Conservation (phyloP, 2,329 filamentous ascomycete genomes). For the Cadophora sp. region DNA sequence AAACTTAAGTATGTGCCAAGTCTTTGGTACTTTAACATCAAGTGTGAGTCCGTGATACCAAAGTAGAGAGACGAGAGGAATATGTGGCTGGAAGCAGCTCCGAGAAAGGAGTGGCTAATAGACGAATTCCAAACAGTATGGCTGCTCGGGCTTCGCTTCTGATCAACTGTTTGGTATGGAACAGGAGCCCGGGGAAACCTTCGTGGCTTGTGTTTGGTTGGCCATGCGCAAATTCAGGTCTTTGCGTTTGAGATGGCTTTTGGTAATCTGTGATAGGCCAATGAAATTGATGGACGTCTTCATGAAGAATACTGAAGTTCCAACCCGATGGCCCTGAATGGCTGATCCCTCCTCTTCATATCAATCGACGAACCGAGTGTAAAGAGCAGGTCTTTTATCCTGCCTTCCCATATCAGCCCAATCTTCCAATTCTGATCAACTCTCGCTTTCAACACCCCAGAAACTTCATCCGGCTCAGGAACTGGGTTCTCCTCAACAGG, state of each 20-base stretch:
- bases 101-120: neutral
- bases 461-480: constrained; percentile 67
- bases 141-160: neutral
- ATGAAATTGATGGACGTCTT: constrained; percentile 41
- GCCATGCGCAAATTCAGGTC: too few species aligned
- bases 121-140: neutral
- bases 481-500: constrained; percentile 37
- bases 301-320: constrained; percentile 85
- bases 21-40: neutral
- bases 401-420: constrained; percentile 89
- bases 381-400: constrained; percentile 90
- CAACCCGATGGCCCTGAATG: constrained; percentile 77
- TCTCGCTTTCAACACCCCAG: constrained; percentile 87
- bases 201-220: too few species aligned
- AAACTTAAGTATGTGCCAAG: neutral
- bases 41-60: neutral
- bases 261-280: too few species aligned
- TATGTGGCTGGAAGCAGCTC: neutral
- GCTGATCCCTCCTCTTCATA: constrained; percentile 75
- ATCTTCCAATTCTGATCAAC: constrained; percentile 89
- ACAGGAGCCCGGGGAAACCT: too few species aligned
- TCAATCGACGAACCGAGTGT: constrained; percentile 89
- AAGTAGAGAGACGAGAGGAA: neutral
- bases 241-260: too few species aligned
- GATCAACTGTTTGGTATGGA: too few species aligned